phyloP scores from a whole-genome alignment of 2,329 filamentous ascomycete species.

The Talaromyces rugulosus region DNA sequence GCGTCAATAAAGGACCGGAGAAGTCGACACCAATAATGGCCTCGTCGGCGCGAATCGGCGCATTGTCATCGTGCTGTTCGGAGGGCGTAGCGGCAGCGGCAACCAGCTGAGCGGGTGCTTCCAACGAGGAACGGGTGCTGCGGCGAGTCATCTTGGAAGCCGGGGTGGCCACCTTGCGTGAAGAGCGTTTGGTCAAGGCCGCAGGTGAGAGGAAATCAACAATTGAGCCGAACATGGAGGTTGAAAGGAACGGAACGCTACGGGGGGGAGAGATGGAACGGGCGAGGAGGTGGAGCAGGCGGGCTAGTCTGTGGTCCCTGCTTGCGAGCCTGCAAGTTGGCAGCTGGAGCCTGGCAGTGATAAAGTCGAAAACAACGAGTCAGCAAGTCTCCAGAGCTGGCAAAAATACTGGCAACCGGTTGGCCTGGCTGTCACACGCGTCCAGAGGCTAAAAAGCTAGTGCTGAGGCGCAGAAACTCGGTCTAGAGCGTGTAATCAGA shows the following conservation, averaged over 20 bases:
- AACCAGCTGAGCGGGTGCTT: slow-evolving; percentile 22
- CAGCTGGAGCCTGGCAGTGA: neutral
- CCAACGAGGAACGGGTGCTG: slow-evolving; percentile 23
- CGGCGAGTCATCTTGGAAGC: slow-evolving; percentile 25
- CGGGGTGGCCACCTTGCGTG: slow-evolving; percentile 9
- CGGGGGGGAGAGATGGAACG: slow-evolving; percentile 4
- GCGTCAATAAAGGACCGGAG: slow-evolving; percentile 38
- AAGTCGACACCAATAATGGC: slow-evolving; percentile 28
- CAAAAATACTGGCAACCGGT: neutral
- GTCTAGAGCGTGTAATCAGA: neutral
- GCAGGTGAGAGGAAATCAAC: slow-evolving; percentile 14
- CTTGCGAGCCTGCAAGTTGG: neutral
- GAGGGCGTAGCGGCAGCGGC: slow-evolving; percentile 20
- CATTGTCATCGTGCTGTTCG: slow-evolving; percentile 3
- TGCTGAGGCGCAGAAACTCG: neutral
- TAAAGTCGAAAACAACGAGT: neutral
- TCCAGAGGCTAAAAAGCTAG: neutral
- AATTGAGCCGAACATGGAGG: slow-evolving; percentile 15
- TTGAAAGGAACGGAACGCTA: slow-evolving; percentile 1
- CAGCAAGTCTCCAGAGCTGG: neutral
- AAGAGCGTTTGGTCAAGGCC: slow-evolving; percentile 11
- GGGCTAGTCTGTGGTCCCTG: slow-evolving; percentile 3
- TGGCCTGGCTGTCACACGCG: neutral
- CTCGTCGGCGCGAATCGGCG: neutral
- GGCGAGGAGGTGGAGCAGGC: slow-evolving; percentile 6